Evolutionary conservation across 2,329 filamentous ascomycete genomes (phyloP), one percentile per base, ranked within the genome.

Genomic region (Cladosporium sp.): DNA sequence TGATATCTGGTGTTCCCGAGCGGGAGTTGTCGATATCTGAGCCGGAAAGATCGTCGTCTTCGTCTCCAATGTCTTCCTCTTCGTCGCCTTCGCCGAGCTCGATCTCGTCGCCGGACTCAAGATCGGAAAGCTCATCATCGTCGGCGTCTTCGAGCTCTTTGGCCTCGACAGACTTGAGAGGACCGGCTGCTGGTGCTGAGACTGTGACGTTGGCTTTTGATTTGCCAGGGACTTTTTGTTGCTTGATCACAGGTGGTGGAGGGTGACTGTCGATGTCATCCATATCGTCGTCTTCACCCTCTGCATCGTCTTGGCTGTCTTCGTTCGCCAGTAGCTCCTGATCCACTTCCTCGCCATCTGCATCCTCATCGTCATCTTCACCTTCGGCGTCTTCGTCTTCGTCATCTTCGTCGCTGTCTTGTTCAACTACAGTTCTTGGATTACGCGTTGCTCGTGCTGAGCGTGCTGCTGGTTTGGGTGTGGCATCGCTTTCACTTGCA

Each of bases 1-100:
- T 84, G 22, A 84, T 73, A 68, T 89, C 86, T 3, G 85, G 84
- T 0, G 85, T 86, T 40, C 81, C 81, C 50, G 75, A 78, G 62
- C 82, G 75, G 58, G 81, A 84, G 50, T 79, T 76, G 55, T 76
- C 77, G 45, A 74, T 76, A 22, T 80, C 77, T 5, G 72, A 78
- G 8, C 50, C 56, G 6, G 47, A 51, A 5, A 52, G 40, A 65
- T 83, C 82, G 11, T 82, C 80, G 37, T 80, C 80, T 50, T 64
- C 62, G 1, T 74, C 75, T 58, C 73, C 76, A 19, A 66, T 66
- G 8, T 70, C 67, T 50, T 70, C 67, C 7, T 69, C 70, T 30
- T 70, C 66, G 47, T 75, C 77, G 40, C 74, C 74, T 11, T 72
- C 78, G 38, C 79, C 78, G 3, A 74, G 78, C 55, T 75, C 71